Percentiles rank a stretch among this genome's conserved stretches.
These are phyloP conservation scores for Pichia sp. DNA, from an alignment of 1,139 yeast species.

Conservation along the genomic window DNA sequence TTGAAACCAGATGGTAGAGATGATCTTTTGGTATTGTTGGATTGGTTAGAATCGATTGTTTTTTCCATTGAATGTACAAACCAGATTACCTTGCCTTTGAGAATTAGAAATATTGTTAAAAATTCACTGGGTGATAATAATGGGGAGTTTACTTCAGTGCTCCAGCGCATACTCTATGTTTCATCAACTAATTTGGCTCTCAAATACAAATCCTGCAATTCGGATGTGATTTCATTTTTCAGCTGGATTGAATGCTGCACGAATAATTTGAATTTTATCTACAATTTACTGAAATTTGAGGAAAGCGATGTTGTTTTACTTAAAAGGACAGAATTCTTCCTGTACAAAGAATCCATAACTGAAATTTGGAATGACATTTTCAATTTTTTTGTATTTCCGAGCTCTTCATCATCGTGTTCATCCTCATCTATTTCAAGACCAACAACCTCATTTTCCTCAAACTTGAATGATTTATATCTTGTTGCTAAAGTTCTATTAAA, in stretches of 20 bases:
- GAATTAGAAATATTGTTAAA: constrained; percentile 1
- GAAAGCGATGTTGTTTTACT: constrained; percentile 4
- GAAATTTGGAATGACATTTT: constrained; percentile 5
- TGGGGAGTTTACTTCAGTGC: constrained; percentile 5
- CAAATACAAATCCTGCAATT: not conserved
- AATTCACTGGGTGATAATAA: not conserved
- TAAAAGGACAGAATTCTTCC: constrained; percentile 10
- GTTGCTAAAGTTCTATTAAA: constrained; percentile 10
- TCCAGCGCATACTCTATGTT: constrained; percentile 8
- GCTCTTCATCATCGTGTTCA: no score
- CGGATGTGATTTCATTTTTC: constrained; percentile 3
- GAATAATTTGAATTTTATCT: constrained; percentile 4
- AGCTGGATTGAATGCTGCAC: constrained; percentile 6
- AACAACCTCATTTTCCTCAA: not conserved
- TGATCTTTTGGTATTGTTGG: not conserved
- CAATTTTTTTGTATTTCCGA: not conserved
- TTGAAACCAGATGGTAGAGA: not conserved
- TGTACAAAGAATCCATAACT: constrained; percentile 8
- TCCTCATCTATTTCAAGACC: no score
- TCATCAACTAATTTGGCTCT: not conserved
- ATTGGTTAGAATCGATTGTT: constrained; percentile 4
- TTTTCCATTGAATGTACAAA: not conserved
- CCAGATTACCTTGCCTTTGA: constrained; percentile 1
- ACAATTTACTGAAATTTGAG: constrained; percentile 6
- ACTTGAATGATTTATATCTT: not conserved